Conservation (phyloP, 2,329 filamentous ascomycete genomes). For the Diaporthe sp. region DNA sequence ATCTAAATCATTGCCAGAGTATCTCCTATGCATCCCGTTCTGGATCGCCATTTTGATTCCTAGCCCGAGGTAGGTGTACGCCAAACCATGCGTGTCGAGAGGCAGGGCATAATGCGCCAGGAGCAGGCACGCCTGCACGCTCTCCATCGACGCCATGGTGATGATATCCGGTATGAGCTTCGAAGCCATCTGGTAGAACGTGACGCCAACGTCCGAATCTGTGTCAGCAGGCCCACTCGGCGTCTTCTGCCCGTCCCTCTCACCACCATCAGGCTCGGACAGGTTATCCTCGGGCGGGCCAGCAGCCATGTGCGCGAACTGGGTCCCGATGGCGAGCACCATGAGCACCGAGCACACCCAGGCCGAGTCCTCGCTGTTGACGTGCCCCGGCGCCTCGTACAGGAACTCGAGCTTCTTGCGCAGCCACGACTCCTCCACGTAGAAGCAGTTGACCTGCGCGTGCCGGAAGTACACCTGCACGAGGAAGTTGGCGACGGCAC, state of each 20-base stretch:
- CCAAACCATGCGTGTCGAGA: slow-evolving; percentile 68
- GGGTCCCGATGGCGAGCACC: slow-evolving; percentile 64
- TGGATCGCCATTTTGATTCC: slow-evolving; percentile 71
- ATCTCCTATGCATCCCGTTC: slow-evolving; percentile 71
- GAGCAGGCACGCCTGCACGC: slow-evolving; percentile 70
- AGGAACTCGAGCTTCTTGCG: slow-evolving; percentile 55
- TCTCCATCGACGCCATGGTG: slow-evolving; percentile 68
- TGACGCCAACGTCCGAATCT: slow-evolving; percentile 67
- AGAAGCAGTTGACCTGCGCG: slow-evolving; percentile 64
- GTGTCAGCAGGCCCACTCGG: slow-evolving; percentile 14
- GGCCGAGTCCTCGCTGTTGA: slow-evolving; percentile 58
- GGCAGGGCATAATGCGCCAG: slow-evolving; percentile 69
- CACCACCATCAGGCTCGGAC: slow-evolving; percentile 58
- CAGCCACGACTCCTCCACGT: slow-evolving; percentile 61
- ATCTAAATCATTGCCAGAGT: slow-evolving; percentile 61
- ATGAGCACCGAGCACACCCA: slow-evolving; percentile 61
- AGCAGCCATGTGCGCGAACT: slow-evolving; percentile 63
- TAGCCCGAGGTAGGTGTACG: slow-evolving; percentile 70
- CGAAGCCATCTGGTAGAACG: slow-evolving; percentile 69
- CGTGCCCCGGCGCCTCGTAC: slow-evolving; percentile 55
- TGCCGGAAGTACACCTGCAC: slow-evolving; percentile 63
- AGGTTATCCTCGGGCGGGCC: slow-evolving; percentile 42
- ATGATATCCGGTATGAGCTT: slow-evolving; percentile 70
- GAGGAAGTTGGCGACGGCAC: slow-evolving; percentile 62
- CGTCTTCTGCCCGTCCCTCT: slow-evolving; percentile 59